Percentiles rank a stretch among this genome's conserved stretches.
Conservation (phyloP, 2,329 filamentous ascomycete genomes). For the Trichoderma afroharzianum region DNA sequence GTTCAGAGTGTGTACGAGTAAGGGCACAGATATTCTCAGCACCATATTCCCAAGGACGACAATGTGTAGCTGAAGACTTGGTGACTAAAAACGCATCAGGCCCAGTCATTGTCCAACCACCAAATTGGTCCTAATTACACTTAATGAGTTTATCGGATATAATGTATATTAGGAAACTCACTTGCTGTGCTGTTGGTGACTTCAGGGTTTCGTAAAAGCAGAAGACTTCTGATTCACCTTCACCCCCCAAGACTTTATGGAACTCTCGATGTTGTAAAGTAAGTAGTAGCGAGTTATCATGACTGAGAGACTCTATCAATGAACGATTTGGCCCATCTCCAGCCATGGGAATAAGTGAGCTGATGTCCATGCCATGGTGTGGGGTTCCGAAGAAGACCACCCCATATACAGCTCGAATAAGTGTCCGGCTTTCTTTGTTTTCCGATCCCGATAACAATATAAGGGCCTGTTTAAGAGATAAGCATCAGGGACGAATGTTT, state of each 20-base stretch:
- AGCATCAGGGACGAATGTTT: background rate
- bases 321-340: background rate
- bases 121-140: background rate
- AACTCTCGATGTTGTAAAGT: background rate
- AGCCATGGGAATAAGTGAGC: background rate
- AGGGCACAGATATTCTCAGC: background rate
- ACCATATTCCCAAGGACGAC: background rate
- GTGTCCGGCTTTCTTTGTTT: background rate
- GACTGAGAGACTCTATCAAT: background rate
- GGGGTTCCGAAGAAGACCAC: background rate
- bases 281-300: background rate
- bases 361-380: background rate
- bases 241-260: background rate
- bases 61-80: background rate
- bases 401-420: background rate
- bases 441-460: background rate
- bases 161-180: background rate
- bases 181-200: background rate
- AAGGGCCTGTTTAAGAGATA: background rate
- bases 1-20: background rate
- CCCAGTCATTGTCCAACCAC: background rate
- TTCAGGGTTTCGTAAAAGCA: background rate
- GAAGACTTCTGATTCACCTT: background rate
- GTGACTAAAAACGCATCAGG: background rate
- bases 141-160: too few species aligned